A percentile compares a stretch with the other conserved stretches of the same genome.
phyloP scores from a whole-genome alignment of 2,329 filamentous ascomycete genomes.

The Cladosporium sp. region DNA sequence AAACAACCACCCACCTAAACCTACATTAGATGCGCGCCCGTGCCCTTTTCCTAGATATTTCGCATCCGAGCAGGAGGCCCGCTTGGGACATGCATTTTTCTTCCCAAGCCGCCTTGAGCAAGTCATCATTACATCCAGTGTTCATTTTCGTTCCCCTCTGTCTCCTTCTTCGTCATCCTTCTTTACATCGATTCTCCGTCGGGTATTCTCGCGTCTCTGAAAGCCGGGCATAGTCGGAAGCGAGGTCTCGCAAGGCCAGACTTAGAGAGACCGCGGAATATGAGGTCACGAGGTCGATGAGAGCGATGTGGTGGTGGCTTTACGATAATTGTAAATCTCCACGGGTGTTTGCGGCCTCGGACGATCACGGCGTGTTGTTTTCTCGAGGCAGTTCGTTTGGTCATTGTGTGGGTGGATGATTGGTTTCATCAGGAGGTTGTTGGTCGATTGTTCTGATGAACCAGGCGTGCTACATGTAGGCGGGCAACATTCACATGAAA shows the following conservation, averaged over 20 bases:
- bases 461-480: too few species aligned
- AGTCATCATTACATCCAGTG: too few species aligned
- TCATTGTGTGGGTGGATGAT: not conserved
- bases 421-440: not conserved
- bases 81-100: too few species aligned
- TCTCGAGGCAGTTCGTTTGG: not conserved
- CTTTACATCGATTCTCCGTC: not conserved
- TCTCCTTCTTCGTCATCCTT: too few species aligned
- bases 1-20: too few species aligned
- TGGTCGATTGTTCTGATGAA: too few species aligned
- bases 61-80: too few species aligned
- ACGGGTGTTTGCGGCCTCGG: not conserved
- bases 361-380: conserved; percentile 1
- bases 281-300: not conserved
- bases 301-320: not conserved
- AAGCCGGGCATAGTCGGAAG: conserved; percentile 7
- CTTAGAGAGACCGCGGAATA: conserved; percentile 2
- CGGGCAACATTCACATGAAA: too few species aligned
- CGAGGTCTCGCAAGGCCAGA: not conserved
- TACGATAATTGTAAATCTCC: not conserved
- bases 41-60: too few species aligned
- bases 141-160: too few species aligned
- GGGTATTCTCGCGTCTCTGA: not conserved
- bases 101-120: too few species aligned
- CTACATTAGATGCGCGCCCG: too few species aligned